These are phyloP conservation scores for Tolypocladium nubicola DNA, from an alignment of 2,329 filamentous ascomycete species.

Conservation along the genomic window DNA sequence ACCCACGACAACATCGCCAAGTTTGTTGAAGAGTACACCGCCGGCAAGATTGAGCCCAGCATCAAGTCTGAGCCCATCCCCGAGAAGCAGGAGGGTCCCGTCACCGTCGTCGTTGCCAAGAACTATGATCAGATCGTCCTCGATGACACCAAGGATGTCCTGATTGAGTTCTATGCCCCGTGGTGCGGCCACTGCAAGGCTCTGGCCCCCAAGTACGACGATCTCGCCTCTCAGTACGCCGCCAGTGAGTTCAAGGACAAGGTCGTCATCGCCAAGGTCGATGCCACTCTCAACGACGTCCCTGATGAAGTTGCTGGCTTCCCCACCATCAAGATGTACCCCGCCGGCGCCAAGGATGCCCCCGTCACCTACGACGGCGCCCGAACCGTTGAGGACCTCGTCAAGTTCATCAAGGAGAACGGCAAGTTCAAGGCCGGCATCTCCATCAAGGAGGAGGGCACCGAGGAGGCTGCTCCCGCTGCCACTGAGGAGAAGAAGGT, in stretches of 20 bases:
- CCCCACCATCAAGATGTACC: conserved; percentile 98
- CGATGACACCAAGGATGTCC: conserved; percentile 90
- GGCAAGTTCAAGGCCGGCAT: conserved; percentile 78
- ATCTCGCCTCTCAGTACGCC: conserved; percentile 71
- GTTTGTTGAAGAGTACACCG: conserved; percentile 78
- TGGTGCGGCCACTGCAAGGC: conserved; percentile 99
- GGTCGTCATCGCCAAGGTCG: conserved; percentile 93
- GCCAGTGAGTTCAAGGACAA: conserved; percentile 69
- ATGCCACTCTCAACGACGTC: conserved; percentile 91
- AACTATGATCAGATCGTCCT: conserved; percentile 88
- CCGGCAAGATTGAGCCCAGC: conserved; percentile 85
- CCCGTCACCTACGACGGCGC: conserved; percentile 81
- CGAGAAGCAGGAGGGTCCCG: conserved; percentile 82
- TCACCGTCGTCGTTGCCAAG: conserved; percentile 83
- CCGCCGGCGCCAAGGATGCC: conserved; percentile 75
- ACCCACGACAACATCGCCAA: conserved; percentile 58
- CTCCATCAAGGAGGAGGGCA: conserved; percentile 40
- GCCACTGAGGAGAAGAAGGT: conserved; percentile 36
- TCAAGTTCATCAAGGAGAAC: conserved; percentile 88
- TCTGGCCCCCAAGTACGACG: conserved; percentile 92
- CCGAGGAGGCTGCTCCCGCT: conserved; percentile 44
- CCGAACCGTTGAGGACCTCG: conserved; percentile 84
- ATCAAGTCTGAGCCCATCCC: conserved; percentile 98
- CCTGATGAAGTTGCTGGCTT: conserved; percentile 96
- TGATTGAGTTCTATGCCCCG: conserved; percentile 96